Base-by-base conservation (phyloP, 768 basidiomycete species). In the Mycena venus region DNA sequence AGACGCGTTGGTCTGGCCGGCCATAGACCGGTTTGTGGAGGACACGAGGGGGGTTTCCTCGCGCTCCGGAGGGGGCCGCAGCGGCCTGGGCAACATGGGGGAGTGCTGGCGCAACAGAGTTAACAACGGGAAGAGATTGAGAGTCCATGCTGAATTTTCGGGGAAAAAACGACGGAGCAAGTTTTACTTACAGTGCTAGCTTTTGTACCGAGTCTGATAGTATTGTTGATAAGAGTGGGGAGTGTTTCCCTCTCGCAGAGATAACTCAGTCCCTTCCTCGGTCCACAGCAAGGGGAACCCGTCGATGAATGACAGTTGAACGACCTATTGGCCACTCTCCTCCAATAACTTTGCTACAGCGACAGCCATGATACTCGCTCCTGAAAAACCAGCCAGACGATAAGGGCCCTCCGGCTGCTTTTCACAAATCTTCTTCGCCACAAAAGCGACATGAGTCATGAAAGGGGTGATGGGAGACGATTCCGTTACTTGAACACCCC, bases 331-430 rank as follows among this genome's bases (percentile, higher is more conserved):
- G 5, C 68, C 68, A 11, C n/a, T 19, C 29, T 59, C 58, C n/a
- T 69, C 68, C 29, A 69, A 34, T n/a, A 51, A 25, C 36, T 61
- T 69, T 17, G 68, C 44, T 6, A 69, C 58, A 2, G 47, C 58
- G 2, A 61, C 47, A 14, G 1, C 55, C 4, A 69, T 1, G 29
- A 69, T 32, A 31, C 58, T 61, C 12, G 68, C 32, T 14, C 9
- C 68, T 2, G 42, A 69, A 40, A 34, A 69, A 14, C 21, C 59
- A 4, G 68, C 31, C 17, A 69, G 27, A 38, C 68, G 68, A 36
- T 69, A 69, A 1, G 68, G 68, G 23, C 68, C 68, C 1, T 61
- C 34, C 10, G 58, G 68, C 19, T 34, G 68, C 23, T 61, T 69
- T 23, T 59, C 21, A 21, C 31, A 42, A 15, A 69, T 61, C 19